A percentile compares a stretch with the other conserved stretches of the same genome.
Evolutionary conservation across 2,329 filamentous ascomycete species (phyloP).

Genomic region (Coleophoma eucalyptorum): DNA sequence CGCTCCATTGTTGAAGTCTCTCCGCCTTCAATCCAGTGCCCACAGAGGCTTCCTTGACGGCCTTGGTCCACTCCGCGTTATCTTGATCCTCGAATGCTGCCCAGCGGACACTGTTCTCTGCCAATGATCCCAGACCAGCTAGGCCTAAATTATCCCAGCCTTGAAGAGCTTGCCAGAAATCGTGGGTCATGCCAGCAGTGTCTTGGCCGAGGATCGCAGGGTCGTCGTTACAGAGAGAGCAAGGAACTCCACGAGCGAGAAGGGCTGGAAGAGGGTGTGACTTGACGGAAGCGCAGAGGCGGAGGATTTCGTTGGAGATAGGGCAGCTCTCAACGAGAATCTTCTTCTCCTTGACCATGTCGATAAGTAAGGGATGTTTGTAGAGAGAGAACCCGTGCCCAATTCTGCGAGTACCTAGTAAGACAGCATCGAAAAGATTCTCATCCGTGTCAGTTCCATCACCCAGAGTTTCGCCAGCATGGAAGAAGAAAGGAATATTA

Average conservation of each 20-base stretch:
- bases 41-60: constrained; percentile 69
- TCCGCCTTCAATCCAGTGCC: constrained; percentile 68
- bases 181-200: constrained; percentile 77
- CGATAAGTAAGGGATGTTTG: constrained; percentile 86
- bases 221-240: constrained; percentile 86
- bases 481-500: constrained; percentile 91
- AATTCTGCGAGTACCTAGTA: constrained; percentile 83
- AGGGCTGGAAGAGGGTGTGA: constrained; percentile 80
- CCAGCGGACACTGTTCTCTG: constrained; percentile 91
- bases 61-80: constrained; percentile 65
- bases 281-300: constrained; percentile 72
- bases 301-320: constrained; percentile 83
- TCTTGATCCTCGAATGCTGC: constrained; percentile 80
- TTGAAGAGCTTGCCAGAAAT: constrained; percentile 92
- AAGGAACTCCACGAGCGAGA: constrained; percentile 78
- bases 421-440: constrained; percentile 85
- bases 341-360: constrained; percentile 83
- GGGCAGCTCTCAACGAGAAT: constrained; percentile 90
- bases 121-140: constrained; percentile 79
- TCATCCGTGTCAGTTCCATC: constrained; percentile 70
- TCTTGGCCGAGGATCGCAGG: constrained; percentile 85
- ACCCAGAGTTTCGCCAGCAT: constrained; percentile 84
- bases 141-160: constrained; percentile 90
- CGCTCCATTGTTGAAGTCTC: constrained; percentile 72
- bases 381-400: constrained; percentile 86